Conservation (phyloP, 345 rosid species). For the Eucalyptus sp. region DNA sequence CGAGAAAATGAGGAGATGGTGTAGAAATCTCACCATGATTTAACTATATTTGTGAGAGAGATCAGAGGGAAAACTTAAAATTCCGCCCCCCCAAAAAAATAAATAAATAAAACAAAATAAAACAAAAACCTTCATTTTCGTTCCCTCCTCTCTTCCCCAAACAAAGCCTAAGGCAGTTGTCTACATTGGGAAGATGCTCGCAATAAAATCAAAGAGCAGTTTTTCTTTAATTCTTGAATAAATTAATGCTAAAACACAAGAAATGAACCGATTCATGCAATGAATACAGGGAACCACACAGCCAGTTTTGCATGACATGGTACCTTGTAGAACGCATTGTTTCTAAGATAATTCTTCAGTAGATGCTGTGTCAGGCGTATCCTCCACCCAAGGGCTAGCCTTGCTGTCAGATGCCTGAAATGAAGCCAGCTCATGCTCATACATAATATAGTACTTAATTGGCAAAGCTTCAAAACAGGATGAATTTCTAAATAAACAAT, state of each 20-base stretch:
- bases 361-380: constrained; percentile 84
- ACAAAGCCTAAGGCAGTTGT: neutral
- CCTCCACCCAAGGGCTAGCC: constrained; percentile 95
- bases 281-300: neutral
- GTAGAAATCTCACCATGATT: neutral
- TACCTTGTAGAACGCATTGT: constrained; percentile 97
- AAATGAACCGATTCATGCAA: neutral
- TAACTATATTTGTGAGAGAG: neutral
- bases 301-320: neutral
- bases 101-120: too few relatives aligned
- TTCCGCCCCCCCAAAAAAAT: neutral
- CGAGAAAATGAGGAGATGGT: neutral
- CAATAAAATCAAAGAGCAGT: neutral
- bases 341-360: constrained; percentile 74
- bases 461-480: neutral
- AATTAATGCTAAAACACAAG: neutral
- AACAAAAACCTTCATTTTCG: neutral
- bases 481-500: neutral
- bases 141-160: neutral
- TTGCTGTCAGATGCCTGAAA: constrained; percentile 73
- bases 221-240: neutral
- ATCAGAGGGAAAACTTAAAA: neutral
- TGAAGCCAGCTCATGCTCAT: neutral
- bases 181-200: neutral
- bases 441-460: neutral